A percentile compares a stretch with the other conserved stretches of the same genome.
Evolutionary conservation across 1,284 basidiomycete species (phyloP).

Genomic region (Athelia sp.): DNA sequence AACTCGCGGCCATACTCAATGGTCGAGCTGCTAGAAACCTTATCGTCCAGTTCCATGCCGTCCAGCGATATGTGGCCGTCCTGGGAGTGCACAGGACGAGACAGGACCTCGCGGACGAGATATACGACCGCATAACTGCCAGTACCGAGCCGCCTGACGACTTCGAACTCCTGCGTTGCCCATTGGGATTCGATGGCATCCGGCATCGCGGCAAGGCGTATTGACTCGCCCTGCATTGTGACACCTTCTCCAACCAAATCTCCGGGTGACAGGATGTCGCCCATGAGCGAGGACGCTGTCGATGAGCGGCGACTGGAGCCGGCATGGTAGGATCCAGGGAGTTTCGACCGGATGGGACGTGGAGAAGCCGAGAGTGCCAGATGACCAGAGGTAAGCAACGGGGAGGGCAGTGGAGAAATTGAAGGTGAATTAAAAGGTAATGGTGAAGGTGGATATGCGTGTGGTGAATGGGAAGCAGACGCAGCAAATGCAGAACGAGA

Average conservation of each 20-base stretch:
- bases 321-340: constrained; percentile 14
- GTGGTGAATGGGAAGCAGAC: constrained; percentile 14
- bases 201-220: constrained; percentile 45
- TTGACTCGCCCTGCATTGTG: constrained; percentile 55
- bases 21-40: constrained; percentile 27
- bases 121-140: constrained; percentile 94
- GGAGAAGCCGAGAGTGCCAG: constrained; percentile 22
- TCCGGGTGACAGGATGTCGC: constrained; percentile 65
- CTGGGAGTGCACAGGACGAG: constrained; percentile 51
- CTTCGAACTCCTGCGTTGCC: constrained; percentile 70
- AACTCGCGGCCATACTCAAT: constrained; percentile 80
- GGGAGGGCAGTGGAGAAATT: constrained; percentile 19
- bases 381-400: constrained; percentile 6
- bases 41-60: constrained; percentile 55
- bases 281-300: constrained; percentile 40
- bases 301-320: constrained; percentile 28
- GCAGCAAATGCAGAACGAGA: no score
- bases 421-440: constrained; percentile 30
- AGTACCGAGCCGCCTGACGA: constrained; percentile 79
- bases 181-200: constrained; percentile 19
- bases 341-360: constrained; percentile 10
- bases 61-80: constrained; percentile 57
- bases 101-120: constrained; percentile 81
- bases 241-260: constrained; percentile 68
- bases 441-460: constrained; percentile 25